phyloP scores from a whole-genome alignment of 78 protist genomes.

The Cavenderia fasciculata region DNA sequence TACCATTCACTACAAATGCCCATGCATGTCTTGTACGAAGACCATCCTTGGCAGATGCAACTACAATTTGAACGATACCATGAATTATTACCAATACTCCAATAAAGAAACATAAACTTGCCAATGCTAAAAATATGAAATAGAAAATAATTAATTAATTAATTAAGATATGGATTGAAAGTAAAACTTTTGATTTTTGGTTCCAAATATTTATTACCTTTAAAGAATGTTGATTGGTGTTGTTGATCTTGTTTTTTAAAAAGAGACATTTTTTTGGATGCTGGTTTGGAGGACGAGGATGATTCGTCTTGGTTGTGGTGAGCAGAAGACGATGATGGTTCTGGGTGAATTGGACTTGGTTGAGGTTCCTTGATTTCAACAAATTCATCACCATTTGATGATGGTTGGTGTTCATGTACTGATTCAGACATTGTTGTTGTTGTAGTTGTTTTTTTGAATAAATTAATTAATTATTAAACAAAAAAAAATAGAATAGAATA shows the following conservation, averaged over 20 bases:
- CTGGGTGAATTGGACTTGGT: too few relatives aligned
- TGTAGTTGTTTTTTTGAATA: too few relatives aligned
- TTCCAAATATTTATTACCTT: background rate
- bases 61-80: conserved; percentile 49
- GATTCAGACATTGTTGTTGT: too few relatives aligned
- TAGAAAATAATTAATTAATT: conserved; percentile 12
- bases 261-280: background rate
- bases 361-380: too few relatives aligned
- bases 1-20: conserved; percentile 60
- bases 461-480: too few relatives aligned
- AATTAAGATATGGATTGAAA: background rate
- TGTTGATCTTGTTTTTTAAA: background rate
- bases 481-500: too few relatives aligned
- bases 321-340: too few relatives aligned
- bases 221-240: background rate
- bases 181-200: background rate
- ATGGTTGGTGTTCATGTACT: too few relatives aligned
- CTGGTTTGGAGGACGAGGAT: too few relatives aligned
- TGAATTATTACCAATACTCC: conserved; percentile 2
- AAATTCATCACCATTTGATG: too few relatives aligned
- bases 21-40: conserved; percentile 29
- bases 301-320: too few relatives aligned
- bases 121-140: conserved; percentile 12
- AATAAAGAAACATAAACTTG: background rate
- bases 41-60: conserved; percentile 8